Evolutionary conservation across 2,329 filamentous ascomycete genomes (phyloP), one percentile per base, ranked within the genome.

Genomic region (Neofusicoccum laricinum): DNA sequence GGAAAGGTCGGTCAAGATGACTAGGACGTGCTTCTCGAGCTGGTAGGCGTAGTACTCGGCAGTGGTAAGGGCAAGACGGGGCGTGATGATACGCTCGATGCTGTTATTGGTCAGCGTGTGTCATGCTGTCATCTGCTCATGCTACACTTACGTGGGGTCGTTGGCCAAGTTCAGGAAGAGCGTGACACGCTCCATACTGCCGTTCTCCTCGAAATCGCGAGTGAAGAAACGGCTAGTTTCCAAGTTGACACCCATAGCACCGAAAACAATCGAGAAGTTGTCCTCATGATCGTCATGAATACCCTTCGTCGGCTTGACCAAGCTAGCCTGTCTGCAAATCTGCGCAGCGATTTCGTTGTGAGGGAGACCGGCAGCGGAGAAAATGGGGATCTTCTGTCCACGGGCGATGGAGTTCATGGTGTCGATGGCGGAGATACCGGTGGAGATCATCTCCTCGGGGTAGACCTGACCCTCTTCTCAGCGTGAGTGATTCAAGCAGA

Each of bases 1-100:
- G 1, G 95, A 95, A 71, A 99, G 83, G 86, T 99, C 95, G 63
- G 96, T 99, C 77, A 99, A 88, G 80, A 99, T 99, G 75, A 99
- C 95, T 69, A 99, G 82, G 67, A 99, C 95, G 87, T 99, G 95
- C 88, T 99, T 99, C 87, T 99, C 95, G 70, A 99, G 88, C 81
- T 99, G 95, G 84, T 99, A 99, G 77, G 95, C 95, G 80, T 98
- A 99, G 87, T 99, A 99, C 81, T 99, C 95, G 80, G 95, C 95
- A 30, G 96, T 99, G 57, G 95, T 99, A 69, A 99, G 87, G 62
- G 95, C 95, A 67, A 99, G 90, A 87, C 95, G 95, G 78, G 95
- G 95, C 62, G 95, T 99, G 77, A 99, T 99, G 77, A 99, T 99
- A 89, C 95, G 95, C 82, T 99, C 95, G 79, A 99, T 99, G 61